Percentiles rank a stretch among this genome's conserved stretches.
phyloP scores from a whole-genome alignment of 1,139 yeast genomes.

The Candida sojae region DNA sequence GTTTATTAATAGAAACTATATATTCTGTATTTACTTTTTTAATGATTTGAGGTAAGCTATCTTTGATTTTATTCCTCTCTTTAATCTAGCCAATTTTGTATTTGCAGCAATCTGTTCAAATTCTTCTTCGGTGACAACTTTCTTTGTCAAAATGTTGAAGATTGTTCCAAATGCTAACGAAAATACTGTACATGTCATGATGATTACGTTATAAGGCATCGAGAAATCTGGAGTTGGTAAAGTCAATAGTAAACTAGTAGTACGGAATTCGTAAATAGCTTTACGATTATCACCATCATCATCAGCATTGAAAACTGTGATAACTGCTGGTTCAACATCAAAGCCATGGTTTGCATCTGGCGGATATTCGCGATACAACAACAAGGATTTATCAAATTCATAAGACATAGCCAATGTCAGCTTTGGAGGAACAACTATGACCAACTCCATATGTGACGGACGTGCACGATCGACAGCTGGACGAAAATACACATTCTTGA shows the following conservation, averaged over 20 bases:
- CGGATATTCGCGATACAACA: slow-evolving; percentile 89
- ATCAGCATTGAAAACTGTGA: slow-evolving; percentile 49
- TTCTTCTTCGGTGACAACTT: slow-evolving; percentile 76
- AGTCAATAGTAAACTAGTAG: slow-evolving; percentile 80
- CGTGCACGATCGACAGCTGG: slow-evolving; percentile 82
- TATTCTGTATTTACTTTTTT: not conserved
- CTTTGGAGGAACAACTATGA: slow-evolving; percentile 62
- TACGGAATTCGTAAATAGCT: slow-evolving; percentile 59
- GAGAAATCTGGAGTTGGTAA: slow-evolving; percentile 98
- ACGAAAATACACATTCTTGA: slow-evolving; percentile 59
- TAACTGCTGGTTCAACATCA: slow-evolving; percentile 86
- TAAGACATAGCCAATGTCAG: slow-evolving; percentile 67
- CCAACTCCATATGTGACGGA: slow-evolving; percentile 82
- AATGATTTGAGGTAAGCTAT: slow-evolving; percentile 5
- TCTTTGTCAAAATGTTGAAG: slow-evolving; percentile 75
- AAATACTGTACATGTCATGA: slow-evolving; percentile 90
- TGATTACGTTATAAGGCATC: slow-evolving; percentile 98
- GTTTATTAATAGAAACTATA: not conserved
- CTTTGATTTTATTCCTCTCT: slow-evolving; percentile 13
- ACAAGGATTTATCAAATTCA: slow-evolving; percentile 83
- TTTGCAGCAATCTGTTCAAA: slow-evolving; percentile 46
- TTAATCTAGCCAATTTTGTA: slow-evolving; percentile 24
- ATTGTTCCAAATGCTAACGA: slow-evolving; percentile 88
- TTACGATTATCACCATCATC: slow-evolving; percentile 16
- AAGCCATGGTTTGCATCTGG: slow-evolving; percentile 99